phyloP scores from a whole-genome alignment of 2,329 filamentous ascomycete species.

The Aureobasidium sp. region DNA sequence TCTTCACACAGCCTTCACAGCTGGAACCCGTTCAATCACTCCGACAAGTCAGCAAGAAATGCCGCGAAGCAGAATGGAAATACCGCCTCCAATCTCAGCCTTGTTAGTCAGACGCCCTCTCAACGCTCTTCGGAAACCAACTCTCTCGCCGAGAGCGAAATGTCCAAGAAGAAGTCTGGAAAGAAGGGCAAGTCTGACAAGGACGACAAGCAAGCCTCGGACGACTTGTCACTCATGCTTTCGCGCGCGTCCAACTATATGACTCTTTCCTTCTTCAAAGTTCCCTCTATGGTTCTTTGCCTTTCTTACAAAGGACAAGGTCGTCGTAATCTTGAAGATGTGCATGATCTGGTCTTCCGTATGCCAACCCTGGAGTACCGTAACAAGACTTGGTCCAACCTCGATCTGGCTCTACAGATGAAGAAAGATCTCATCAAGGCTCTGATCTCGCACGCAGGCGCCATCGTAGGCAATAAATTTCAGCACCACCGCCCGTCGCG shows the following conservation, averaged over 20 bases:
- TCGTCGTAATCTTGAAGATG: conserved; percentile 90
- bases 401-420: conserved; percentile 83
- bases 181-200: conserved; percentile 42
- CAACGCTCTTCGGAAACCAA: conserved; percentile 25
- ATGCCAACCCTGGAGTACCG: conserved; percentile 91
- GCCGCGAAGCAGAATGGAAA: conserved; percentile 20
- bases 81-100: conserved; percentile 22
- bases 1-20: conserved; percentile 27
- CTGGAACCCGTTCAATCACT: conserved; percentile 39
- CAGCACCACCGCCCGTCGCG: conserved; percentile 77
- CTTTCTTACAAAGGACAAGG: conserved; percentile 95
- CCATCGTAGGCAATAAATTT: conserved; percentile 97
- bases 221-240: conserved; percentile 97
- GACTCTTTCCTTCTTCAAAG: conserved; percentile 91
- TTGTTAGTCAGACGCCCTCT: conserved; percentile 27
- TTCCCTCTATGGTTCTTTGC: conserved; percentile 90
- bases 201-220: conserved; percentile 54
- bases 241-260: conserved; percentile 91
- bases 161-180: conserved; percentile 28
- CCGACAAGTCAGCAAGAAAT: conserved; percentile 26
- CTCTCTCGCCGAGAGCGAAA: conserved; percentile 21
- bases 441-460: conserved; percentile 87
- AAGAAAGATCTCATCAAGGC: conserved; percentile 94
- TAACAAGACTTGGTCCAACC: conserved; percentile 98
- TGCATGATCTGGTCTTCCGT: conserved; percentile 95